These are phyloP conservation scores for Prunus mongolica DNA, from an alignment of 306 rosid species.

Conservation along the genomic window DNA sequence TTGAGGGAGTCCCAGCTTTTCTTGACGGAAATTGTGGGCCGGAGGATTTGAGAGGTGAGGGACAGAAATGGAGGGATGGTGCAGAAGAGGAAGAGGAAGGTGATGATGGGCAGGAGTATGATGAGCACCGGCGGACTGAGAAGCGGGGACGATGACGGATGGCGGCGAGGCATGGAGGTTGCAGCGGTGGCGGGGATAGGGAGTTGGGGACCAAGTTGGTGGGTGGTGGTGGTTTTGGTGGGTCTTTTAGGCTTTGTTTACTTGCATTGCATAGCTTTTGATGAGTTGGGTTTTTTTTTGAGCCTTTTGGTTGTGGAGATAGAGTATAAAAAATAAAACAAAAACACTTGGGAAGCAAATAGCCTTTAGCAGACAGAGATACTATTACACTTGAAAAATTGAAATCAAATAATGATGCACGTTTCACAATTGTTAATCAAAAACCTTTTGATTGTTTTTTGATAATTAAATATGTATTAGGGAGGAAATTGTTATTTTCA, in stretches of 20 bases:
- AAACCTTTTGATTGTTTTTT: not conserved
- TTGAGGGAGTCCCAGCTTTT: slow-evolving; percentile 77
- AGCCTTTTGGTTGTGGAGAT: slow-evolving; percentile 2
- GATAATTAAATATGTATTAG: not conserved
- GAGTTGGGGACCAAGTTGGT: slow-evolving; percentile 12
- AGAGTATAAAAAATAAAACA: not conserved
- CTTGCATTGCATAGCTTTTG: not conserved
- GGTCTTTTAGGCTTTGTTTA: not conserved
- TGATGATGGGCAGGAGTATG: slow-evolving; percentile 55
- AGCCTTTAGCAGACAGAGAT: not conserved
- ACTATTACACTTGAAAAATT: not conserved
- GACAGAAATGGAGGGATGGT: slow-evolving; percentile 62
- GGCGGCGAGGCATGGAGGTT: slow-evolving; percentile 53
- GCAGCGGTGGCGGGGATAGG: slow-evolving; percentile 1
- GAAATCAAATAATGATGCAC: not conserved
- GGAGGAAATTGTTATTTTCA: no score
- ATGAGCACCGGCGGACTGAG: slow-evolving; percentile 64
- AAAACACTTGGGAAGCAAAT: not conserved
- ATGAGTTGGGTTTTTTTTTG: not conserved
- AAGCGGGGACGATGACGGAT: slow-evolving; percentile 38
- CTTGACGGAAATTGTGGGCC: slow-evolving; percentile 46
- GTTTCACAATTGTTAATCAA: not conserved
- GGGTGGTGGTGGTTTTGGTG: slow-evolving; percentile 20
- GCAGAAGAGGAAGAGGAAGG: slow-evolving; percentile 45
- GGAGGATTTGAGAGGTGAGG: slow-evolving; percentile 39